These are phyloP conservation scores for Leersia perrieri DNA, from an alignment of 176 grass and related monocot species.

Conservation along the genomic window DNA sequence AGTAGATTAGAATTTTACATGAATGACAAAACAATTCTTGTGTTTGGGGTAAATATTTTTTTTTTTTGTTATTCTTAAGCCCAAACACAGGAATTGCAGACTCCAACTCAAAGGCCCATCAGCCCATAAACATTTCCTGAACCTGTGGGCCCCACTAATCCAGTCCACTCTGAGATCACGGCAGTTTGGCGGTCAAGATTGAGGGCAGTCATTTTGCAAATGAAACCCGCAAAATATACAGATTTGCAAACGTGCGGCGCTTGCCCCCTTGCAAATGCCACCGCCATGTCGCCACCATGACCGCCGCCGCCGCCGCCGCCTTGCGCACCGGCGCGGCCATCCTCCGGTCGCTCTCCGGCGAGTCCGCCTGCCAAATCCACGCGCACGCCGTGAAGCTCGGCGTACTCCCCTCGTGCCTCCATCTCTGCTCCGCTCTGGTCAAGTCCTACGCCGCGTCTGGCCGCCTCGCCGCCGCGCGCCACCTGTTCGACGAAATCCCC, in stretches of 20 bases:
- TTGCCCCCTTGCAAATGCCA: background rate
- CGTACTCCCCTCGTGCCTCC: background rate
- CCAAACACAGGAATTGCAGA: no score
- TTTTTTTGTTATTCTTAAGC: no score
- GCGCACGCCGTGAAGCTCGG: conserved; percentile 26
- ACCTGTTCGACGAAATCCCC: conserved; percentile 54
- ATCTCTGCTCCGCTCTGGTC: conserved; percentile 42
- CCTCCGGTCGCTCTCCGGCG: background rate
- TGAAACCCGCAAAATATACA: background rate
- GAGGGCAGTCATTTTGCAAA: background rate
- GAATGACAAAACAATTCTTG: no score
- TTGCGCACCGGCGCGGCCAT: conserved; percentile 36
- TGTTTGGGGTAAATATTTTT: no score
- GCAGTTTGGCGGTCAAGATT: background rate
- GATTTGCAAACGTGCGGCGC: background rate
- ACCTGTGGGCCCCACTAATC: background rate
- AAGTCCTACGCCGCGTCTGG: conserved; percentile 15
- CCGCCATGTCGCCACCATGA: background rate
- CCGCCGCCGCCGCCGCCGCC: background rate
- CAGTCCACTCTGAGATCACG: background rate
- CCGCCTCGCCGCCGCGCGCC: conserved; percentile 19
- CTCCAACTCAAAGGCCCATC: background rate
- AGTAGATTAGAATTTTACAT: no score
- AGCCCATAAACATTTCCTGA: background rate
- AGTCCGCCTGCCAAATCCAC: conserved; percentile 16